These are phyloP conservation scores for Cucurbita moschata DNA, from an alignment of 306 rosid genomes.

Conservation along the genomic window DNA sequence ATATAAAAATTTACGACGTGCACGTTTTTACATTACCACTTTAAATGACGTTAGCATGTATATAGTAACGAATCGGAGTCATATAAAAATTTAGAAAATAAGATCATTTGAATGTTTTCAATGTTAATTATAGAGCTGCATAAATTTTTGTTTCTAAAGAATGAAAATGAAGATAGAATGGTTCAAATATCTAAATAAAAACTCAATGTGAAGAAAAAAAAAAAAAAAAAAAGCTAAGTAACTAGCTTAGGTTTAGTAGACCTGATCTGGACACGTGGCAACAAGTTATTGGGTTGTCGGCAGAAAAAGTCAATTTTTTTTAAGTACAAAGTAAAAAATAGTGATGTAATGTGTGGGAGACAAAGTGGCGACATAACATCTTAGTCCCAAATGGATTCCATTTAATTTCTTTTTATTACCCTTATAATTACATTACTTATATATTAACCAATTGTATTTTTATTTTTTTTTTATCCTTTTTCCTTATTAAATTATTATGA, in stretches of 20 bases:
- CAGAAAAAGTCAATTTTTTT: background rate
- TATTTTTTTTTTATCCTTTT: background rate
- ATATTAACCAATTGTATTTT: background rate
- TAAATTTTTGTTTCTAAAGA: too few relatives aligned
- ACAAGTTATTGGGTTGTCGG: background rate
- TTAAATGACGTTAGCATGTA: too few relatives aligned
- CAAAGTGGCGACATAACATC: constrained; percentile 8
- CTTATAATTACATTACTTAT: background rate
- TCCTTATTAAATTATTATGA: too few relatives aligned
- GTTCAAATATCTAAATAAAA: too few relatives aligned
- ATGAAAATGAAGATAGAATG: too few relatives aligned
- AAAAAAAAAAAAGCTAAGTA: background rate
- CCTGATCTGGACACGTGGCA: background rate
- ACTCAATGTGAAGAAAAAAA: too few relatives aligned
- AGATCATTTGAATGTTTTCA: too few relatives aligned
- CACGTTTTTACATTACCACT: too few relatives aligned
- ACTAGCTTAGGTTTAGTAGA: background rate
- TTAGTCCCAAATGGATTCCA: constrained; percentile 1
- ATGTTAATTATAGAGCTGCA: too few relatives aligned
- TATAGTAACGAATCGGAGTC: too few relatives aligned
- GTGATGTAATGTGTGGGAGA: constrained; percentile 7
- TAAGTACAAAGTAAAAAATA: background rate
- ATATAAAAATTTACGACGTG: too few relatives aligned
- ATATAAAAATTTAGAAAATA: too few relatives aligned
- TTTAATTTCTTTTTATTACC: background rate